A percentile compares a stretch with the other conserved stretches of the same genome.
phyloP scores from a whole-genome alignment of 176 grass and related monocot genomes.

The Metroxylon sagu region DNA sequence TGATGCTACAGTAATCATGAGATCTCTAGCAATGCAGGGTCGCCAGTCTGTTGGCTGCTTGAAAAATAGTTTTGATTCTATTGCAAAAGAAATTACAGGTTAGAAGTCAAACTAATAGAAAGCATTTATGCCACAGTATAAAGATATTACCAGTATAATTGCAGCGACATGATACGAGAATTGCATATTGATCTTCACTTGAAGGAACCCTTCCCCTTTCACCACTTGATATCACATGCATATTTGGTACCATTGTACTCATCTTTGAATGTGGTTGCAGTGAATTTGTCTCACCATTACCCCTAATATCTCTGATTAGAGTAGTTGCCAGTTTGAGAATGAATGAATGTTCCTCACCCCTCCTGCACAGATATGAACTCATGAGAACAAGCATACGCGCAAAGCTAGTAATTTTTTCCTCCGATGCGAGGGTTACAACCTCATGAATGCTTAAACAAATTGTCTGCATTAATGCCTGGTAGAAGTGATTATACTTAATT shows the following conservation, averaged over 20 bases:
- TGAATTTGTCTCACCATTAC: constrained; percentile 27
- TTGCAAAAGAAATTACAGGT: constrained; percentile 18
- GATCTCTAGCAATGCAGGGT: constrained; percentile 71
- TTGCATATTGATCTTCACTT: constrained; percentile 61
- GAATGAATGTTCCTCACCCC: constrained; percentile 87
- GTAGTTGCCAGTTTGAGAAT: constrained; percentile 79
- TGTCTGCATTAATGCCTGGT: too few species aligned
- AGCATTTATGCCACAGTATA: too few species aligned
- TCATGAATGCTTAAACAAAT: too few species aligned
- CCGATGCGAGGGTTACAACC: too few species aligned
- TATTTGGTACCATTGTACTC: constrained; percentile 24
- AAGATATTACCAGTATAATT: constrained; percentile 63
- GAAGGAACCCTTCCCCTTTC: constrained; percentile 29
- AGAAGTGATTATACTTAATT: too few species aligned
- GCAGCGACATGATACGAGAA: constrained; percentile 84
- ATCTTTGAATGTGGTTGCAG: constrained; percentile 32
- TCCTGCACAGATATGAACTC: constrained; percentile 46
- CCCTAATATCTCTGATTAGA: constrained; percentile 35
- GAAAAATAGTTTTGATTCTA: constrained; percentile 97
- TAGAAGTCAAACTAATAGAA: not conserved
- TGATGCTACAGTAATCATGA: constrained; percentile 81
- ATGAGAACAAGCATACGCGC: not conserved
- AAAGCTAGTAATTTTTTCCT: too few species aligned
- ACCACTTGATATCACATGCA: constrained; percentile 25
- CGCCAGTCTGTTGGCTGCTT: constrained; percentile 85